Conservation (phyloP, 805 yeast species). For the Barnettozyma californica region DNA sequence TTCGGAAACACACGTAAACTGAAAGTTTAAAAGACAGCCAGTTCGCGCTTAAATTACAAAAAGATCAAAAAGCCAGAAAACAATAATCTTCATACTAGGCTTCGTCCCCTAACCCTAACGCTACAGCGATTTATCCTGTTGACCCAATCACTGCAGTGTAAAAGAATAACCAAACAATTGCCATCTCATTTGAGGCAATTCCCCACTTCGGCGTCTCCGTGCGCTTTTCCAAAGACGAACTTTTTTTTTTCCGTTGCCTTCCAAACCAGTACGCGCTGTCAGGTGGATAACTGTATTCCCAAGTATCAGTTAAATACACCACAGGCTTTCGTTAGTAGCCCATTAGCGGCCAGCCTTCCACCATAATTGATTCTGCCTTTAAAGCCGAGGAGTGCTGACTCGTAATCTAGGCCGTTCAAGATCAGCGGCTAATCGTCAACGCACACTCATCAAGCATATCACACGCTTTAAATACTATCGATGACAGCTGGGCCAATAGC, state of each 20-base stretch:
- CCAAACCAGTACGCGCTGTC: background rate
- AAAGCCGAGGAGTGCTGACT: background rate
- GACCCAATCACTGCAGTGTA: background rate
- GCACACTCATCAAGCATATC: no score
- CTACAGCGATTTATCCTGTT: background rate
- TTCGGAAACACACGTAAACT: background rate
- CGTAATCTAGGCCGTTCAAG: background rate
- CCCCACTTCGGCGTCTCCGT: background rate
- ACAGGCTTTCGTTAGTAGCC: background rate
- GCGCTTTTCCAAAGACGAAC: background rate
- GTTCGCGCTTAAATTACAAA: background rate
- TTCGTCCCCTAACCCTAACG: background rate
- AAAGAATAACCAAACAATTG: background rate
- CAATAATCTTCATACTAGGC: no score
- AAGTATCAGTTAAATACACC: background rate
- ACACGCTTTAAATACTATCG: background rate
- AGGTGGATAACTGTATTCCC: background rate
- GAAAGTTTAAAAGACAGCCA: background rate
- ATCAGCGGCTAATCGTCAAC: background rate
- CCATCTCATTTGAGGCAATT: background rate
- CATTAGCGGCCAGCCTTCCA: background rate
- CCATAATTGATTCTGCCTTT: background rate
- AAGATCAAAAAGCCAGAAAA: no score
- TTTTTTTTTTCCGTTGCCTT: background rate
- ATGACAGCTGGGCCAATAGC: constrained; percentile 2